Conservation (phyloP, 108 stramenopile genomes). For the Nannochloropsis granulata region DNA sequence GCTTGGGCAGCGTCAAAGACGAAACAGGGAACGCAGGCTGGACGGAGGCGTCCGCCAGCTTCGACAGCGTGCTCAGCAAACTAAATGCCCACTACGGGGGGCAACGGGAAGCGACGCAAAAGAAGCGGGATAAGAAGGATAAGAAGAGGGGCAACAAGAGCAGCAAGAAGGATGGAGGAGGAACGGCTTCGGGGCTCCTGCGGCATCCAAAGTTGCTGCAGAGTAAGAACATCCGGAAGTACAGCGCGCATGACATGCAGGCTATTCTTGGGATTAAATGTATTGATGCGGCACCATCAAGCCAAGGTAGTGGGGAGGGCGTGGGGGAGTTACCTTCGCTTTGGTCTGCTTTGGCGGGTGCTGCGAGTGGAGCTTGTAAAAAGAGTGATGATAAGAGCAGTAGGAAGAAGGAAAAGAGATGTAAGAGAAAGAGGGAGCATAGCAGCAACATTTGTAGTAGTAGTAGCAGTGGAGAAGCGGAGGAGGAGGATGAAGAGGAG, state of each 20-base stretch:
- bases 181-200: not conserved
- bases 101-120: not conserved
- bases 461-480: not conserved
- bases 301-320: not conserved
- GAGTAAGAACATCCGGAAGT: slow-evolving; percentile 14
- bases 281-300: not conserved
- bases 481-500: not conserved
- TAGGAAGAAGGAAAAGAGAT: not conserved
- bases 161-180: not conserved
- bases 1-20: slow-evolving; percentile 30
- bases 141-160: slow-evolving; percentile 8
- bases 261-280: slow-evolving; percentile 28
- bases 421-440: not conserved
- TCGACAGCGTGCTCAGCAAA: slow-evolving; percentile 29
- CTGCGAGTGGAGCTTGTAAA: not conserved
- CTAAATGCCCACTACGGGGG: slow-evolving; percentile 23
- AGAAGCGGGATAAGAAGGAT: slow-evolving; percentile 24
- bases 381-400: not conserved
- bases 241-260: slow-evolving; percentile 23
- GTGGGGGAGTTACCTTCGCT: not conserved
- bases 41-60: slow-evolving; percentile 25
- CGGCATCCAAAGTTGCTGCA: slow-evolving; percentile 16
- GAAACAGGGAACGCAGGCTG: slow-evolving; percentile 33
- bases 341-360: not conserved
- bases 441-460: not conserved